Percentiles rank a stretch among this genome's conserved stretches.
These are phyloP conservation scores for Candida dendrica DNA, from an alignment of 805 yeast genomes.

Conservation along the genomic window DNA sequence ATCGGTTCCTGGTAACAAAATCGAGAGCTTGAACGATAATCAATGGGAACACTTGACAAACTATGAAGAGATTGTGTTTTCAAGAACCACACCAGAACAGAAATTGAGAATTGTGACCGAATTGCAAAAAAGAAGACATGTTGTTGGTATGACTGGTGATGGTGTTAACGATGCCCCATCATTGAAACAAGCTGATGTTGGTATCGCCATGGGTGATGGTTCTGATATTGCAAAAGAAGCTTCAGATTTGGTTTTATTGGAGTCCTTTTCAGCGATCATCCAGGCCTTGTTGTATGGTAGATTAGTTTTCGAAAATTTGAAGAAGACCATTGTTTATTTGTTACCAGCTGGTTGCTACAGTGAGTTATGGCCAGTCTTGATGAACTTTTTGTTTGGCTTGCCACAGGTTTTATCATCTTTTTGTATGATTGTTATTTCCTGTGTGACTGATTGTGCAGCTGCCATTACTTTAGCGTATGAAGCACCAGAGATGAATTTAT, in stretches of 20 bases:
- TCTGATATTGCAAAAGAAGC: slow-evolving; percentile 21
- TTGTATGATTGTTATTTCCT: slow-evolving; percentile 41
- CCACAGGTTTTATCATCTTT: slow-evolving; percentile 44
- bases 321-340: slow-evolving; percentile 36
- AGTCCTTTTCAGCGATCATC: slow-evolving; percentile 22
- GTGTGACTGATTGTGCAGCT: slow-evolving; percentile 39
- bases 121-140: slow-evolving; percentile 56
- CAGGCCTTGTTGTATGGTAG: slow-evolving; percentile 36
- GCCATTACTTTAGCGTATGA: slow-evolving; percentile 40
- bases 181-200: slow-evolving; percentile 74
- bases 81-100: slow-evolving; percentile 38
- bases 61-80: slow-evolving; percentile 32
- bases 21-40: slow-evolving; percentile 25
- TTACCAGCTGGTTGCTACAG: slow-evolving; percentile 47
- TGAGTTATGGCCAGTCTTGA: slow-evolving; percentile 43
- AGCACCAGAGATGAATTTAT: slow-evolving; percentile 33
- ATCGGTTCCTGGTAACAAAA: slow-evolving; percentile 27
- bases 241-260: slow-evolving; percentile 17
- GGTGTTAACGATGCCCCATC: slow-evolving; percentile 91
- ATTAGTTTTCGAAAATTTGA: slow-evolving; percentile 41
- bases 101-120: slow-evolving; percentile 41
- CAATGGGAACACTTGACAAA: slow-evolving; percentile 35
- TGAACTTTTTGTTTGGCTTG: slow-evolving; percentile 39
- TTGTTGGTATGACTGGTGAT: slow-evolving; percentile 91
- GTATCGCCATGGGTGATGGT: slow-evolving; percentile 56